Conservation (phyloP, 2,329 filamentous ascomycete species). For the Trichoderma atrobrunneum region DNA sequence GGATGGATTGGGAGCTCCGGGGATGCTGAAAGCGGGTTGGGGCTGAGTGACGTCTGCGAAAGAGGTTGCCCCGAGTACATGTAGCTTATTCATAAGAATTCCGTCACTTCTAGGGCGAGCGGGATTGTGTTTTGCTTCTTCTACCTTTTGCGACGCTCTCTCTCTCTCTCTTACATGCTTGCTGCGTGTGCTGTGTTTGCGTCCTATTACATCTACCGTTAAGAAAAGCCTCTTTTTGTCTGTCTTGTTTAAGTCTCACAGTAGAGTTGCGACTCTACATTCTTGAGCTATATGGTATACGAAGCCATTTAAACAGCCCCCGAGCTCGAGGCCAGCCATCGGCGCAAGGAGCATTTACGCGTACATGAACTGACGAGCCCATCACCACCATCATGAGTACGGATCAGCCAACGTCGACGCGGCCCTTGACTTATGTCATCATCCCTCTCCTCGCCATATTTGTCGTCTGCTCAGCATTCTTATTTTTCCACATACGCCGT, state of each 20-base stretch:
- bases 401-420: slow-evolving; percentile 36
- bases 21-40: not conserved
- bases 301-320: not conserved
- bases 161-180: not conserved
- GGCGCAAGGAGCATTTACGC: not conserved
- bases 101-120: not conserved
- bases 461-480: slow-evolving; percentile 37
- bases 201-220: no score
- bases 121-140: not conserved
- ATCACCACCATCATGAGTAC: slow-evolving; percentile 16
- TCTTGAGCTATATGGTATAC: not conserved
- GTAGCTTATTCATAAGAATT: not conserved
- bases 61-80: not conserved
- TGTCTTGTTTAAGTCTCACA: not conserved
- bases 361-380: not conserved
- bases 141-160: not conserved
- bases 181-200: not conserved
- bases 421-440: slow-evolving; percentile 57
- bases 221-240: not conserved
- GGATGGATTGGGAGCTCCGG: not conserved
- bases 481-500: slow-evolving; percentile 43
- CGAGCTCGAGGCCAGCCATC: not conserved
- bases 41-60: not conserved
- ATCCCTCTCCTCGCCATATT: slow-evolving; percentile 47
- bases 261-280: not conserved